Evolutionary conservation across 371 early-diverging fungal genomes (phyloP).

Genomic region (Apophysomyces trapeziformis): DNA sequence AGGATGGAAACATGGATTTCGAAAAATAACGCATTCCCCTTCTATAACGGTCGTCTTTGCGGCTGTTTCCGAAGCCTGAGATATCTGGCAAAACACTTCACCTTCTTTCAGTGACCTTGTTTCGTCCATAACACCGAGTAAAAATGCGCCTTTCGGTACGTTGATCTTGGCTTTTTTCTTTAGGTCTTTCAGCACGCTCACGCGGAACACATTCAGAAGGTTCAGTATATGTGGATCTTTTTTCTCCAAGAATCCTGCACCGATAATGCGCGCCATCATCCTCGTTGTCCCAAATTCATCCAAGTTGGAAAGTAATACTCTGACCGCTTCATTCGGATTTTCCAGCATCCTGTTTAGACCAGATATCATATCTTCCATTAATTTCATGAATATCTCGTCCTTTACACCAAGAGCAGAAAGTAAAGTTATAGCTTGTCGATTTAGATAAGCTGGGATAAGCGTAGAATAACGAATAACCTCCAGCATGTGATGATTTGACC

Average conservation of each 20-base stretch:
- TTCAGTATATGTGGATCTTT: slow-evolving; percentile 64
- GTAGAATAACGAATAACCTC: slow-evolving; percentile 67
- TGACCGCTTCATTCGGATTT: slow-evolving; percentile 49
- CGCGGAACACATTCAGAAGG: slow-evolving; percentile 57
- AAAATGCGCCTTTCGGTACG: slow-evolving; percentile 67
- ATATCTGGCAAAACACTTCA: slow-evolving; percentile 72
- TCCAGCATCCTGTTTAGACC: slow-evolving; percentile 50
- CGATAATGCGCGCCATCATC: slow-evolving; percentile 57
- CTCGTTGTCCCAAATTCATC: slow-evolving; percentile 62
- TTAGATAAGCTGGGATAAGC: slow-evolving; percentile 66
- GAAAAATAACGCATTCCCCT: slow-evolving; percentile 59
- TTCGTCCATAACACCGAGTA: slow-evolving; percentile 87
- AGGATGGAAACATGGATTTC: slow-evolving; percentile 85
- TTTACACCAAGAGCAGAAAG: slow-evolving; percentile 69
- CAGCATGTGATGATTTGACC: slow-evolving; percentile 57
- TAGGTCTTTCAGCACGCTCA: slow-evolving; percentile 62
- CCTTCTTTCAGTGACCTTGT: slow-evolving; percentile 62
- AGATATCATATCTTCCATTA: slow-evolving; percentile 51
- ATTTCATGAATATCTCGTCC: slow-evolving; percentile 54
- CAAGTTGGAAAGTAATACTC: slow-evolving; percentile 49
- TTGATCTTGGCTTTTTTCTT: slow-evolving; percentile 72
- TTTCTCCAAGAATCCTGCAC: slow-evolving; percentile 59
- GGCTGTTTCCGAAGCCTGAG: slow-evolving; percentile 24
- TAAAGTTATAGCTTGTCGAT: slow-evolving; percentile 76
- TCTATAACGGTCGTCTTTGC: slow-evolving; percentile 36